These are phyloP conservation scores for Plantago lanceolata DNA, from an alignment of 305 asterid species.

Conservation along the genomic window DNA sequence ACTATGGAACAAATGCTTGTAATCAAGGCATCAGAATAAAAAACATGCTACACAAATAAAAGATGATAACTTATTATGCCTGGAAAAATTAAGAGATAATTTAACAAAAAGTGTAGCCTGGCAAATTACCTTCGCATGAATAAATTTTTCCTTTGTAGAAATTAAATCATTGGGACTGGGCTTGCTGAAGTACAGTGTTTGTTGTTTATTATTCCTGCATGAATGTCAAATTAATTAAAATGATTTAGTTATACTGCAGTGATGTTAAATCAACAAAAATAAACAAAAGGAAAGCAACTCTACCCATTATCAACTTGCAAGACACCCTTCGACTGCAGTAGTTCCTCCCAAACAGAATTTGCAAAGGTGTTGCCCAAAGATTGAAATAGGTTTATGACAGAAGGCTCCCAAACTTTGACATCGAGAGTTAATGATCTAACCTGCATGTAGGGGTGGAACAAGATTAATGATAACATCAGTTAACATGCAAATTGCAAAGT, in stretches of 20 bases:
- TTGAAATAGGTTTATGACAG: slow-evolving; percentile 86
- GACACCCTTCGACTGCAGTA: slow-evolving; percentile 70
- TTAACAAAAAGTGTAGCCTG: slow-evolving; percentile 8
- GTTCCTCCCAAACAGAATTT: slow-evolving; percentile 93
- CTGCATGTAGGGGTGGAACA: slow-evolving; percentile 43
- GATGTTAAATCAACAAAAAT: not conserved
- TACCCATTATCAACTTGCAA: slow-evolving; percentile 77
- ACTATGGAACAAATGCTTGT: not conserved
- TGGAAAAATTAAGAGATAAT: not conserved
- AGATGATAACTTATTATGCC: too few species aligned
- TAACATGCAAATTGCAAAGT: not conserved
- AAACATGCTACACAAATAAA: too few species aligned
- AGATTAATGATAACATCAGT: slow-evolving; percentile 5
- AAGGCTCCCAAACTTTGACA: slow-evolving; percentile 97
- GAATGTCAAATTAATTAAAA: slow-evolving; percentile 47
- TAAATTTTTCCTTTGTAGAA: slow-evolving; percentile 80
- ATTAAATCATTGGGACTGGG: slow-evolving; percentile 77
- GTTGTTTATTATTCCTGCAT: slow-evolving; percentile 63
- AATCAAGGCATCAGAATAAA: not conserved
- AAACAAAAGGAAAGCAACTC: slow-evolving; percentile 21
- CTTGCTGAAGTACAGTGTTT: slow-evolving; percentile 62
- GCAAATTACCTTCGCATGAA: slow-evolving; percentile 81
- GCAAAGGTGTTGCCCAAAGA: slow-evolving; percentile 86
- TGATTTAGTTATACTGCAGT: slow-evolving; percentile 26
- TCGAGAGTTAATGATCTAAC: slow-evolving; percentile 97